These are phyloP conservation scores for Cenococcum geophilum DNA, from an alignment of 495 filamentous ascomycete genomes.

Conservation along the genomic window DNA sequence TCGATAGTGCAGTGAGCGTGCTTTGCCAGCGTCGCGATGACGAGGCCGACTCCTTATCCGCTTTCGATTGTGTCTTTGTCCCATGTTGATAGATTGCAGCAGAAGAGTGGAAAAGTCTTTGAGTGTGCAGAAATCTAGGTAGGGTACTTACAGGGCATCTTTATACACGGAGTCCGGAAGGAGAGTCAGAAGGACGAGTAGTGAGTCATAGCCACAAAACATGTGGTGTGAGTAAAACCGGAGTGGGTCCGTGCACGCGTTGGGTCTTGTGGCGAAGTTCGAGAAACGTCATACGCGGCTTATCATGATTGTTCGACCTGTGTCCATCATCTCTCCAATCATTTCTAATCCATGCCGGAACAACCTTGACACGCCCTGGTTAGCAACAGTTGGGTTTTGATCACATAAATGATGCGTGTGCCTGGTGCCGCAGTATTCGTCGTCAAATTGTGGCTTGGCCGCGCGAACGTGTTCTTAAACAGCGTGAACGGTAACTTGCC, in stretches of 20 bases:
- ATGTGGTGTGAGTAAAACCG: no score
- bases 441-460: no score
- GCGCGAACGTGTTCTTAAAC: no score
- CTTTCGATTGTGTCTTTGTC: conserved; percentile 35
- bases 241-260: not conserved
- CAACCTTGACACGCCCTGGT: no score
- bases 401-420: no score
- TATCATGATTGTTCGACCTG: not conserved
- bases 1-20: conserved; percentile 24
- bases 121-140: not conserved
- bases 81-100: conserved; percentile 25
- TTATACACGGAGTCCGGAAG: not conserved
- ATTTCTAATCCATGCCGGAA: not conserved
- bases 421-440: no score
- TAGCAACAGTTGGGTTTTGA: no score
- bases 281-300: not conserved
- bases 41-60: conserved; percentile 36
- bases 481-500: no score
- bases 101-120: conserved; percentile 3
- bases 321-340: not conserved
- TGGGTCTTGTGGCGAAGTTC: not conserved
- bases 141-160: not conserved
- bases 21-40: conserved; percentile 27
- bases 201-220: conserved; percentile 2
- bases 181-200: conserved; percentile 5